Evolutionary conservation across 2,329 filamentous ascomycete species (phyloP).

Genomic region (Fusarium avenaceum): DNA sequence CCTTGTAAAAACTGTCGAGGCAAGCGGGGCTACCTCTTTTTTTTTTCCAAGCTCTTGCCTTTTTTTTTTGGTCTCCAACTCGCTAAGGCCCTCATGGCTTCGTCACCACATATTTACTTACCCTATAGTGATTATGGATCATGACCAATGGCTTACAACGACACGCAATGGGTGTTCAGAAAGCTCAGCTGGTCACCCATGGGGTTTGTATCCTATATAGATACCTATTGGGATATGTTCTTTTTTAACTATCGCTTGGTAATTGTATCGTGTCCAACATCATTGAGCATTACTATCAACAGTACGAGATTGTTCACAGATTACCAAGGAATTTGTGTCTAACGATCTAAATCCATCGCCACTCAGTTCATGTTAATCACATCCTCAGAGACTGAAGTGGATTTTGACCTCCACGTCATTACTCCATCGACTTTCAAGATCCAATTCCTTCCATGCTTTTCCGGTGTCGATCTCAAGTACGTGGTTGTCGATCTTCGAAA

Average conservation of each 20-base stretch:
- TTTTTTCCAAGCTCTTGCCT: constrained; percentile 17
- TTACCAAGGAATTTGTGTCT: neutral
- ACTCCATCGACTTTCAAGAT: constrained; percentile 78
- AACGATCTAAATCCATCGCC: neutral
- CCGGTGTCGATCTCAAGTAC: constrained; percentile 84
- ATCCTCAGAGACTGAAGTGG: constrained; percentile 60
- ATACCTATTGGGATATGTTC: neutral
- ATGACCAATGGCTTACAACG: neutral
- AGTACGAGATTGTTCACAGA: too few relatives aligned
- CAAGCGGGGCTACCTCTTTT: constrained; percentile 9
- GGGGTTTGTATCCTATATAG: neutral
- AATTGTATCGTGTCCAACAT: neutral
- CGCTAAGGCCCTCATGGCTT: neutral
- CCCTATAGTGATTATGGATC: neutral
- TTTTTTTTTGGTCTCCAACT: constrained; percentile 11
- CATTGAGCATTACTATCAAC: too few relatives aligned
- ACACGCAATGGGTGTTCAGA: neutral
- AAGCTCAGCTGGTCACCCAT: neutral
- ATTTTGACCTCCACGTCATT: constrained; percentile 83
- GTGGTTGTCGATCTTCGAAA: constrained; percentile 64
- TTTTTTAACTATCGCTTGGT: neutral
- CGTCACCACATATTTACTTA: neutral
- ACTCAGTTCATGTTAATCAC: neutral
- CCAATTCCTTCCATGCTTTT: constrained; percentile 82
- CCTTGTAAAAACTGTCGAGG: neutral